Percentiles rank a stretch among this genome's conserved stretches.
These are phyloP conservation scores for Penicillium ucsense DNA, from an alignment of 495 filamentous ascomycete species.

Conservation along the genomic window DNA sequence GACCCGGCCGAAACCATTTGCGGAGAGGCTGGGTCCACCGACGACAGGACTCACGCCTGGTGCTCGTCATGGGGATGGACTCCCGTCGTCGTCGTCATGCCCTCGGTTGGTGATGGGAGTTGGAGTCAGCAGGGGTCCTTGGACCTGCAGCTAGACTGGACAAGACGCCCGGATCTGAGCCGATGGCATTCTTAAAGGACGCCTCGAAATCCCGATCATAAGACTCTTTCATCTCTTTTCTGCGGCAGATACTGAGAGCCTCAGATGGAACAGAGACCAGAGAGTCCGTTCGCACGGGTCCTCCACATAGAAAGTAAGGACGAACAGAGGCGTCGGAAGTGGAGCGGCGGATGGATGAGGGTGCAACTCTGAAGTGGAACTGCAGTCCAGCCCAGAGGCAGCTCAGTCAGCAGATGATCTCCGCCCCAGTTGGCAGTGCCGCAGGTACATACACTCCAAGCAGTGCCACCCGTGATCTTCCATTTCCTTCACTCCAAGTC, in stretches of 20 bases:
- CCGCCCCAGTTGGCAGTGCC: no score
- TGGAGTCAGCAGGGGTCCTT: neutral
- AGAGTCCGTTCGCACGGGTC: neutral
- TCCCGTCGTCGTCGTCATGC: no score
- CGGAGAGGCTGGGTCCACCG: slow-evolving; percentile 4
- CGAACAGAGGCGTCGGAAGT: neutral
- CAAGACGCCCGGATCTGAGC: no score
- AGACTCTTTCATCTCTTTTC: no score
- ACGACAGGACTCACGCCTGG: neutral
- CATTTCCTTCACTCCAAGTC: slow-evolving; percentile 2
- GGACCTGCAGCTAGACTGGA: slow-evolving; percentile 1
- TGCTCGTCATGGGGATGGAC: neutral
- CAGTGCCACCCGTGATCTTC: neutral
- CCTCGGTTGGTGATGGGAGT: no score
- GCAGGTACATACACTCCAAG: neutral
- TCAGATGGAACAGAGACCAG: no score
- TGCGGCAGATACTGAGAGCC: no score
- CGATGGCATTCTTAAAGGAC: no score
- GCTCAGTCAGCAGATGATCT: no score
- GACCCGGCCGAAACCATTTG: slow-evolving; percentile 1
- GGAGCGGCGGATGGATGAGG: neutral
- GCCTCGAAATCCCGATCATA: no score
- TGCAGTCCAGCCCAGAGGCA: no score
- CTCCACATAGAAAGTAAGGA: neutral
- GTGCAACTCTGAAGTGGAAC: neutral